Conservation (phyloP, 108 stramenopile species). For the Licmophora abbreviata region DNA sequence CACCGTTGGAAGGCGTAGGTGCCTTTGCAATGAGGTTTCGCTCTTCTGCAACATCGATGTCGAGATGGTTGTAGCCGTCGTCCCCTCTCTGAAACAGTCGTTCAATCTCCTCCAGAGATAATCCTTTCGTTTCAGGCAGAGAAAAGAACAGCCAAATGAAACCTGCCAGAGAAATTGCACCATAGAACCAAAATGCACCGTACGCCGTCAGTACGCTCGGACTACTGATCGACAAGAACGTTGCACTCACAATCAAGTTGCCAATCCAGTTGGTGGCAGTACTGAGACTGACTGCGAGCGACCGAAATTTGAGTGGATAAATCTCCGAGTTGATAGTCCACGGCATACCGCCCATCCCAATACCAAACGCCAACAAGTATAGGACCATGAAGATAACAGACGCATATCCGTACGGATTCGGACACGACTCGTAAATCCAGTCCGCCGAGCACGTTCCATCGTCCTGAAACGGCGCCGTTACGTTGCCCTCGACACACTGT, state of each 20-base stretch:
- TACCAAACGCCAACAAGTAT: slow-evolving; percentile 74
- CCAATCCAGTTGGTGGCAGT: slow-evolving; percentile 77
- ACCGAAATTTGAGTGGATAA: slow-evolving; percentile 58
- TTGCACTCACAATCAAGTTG: slow-evolving; percentile 63
- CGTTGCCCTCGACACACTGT: slow-evolving; percentile 21
- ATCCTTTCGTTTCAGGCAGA: slow-evolving; percentile 84
- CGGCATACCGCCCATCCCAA: slow-evolving; percentile 78
- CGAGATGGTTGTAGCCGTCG: too few species aligned
- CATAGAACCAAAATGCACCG: slow-evolving; percentile 79
- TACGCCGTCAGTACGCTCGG: slow-evolving; percentile 47
- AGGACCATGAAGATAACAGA: slow-evolving; percentile 65
- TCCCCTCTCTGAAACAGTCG: slow-evolving; percentile 32
- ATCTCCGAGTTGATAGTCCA: slow-evolving; percentile 88
- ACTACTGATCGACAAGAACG: slow-evolving; percentile 63
- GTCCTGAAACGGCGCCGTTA: slow-evolving; percentile 14
- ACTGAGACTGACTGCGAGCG: slow-evolving; percentile 46
- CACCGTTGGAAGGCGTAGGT: too few species aligned
- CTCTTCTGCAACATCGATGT: too few species aligned
- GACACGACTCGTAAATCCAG: slow-evolving; percentile 31
- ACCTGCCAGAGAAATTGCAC: slow-evolving; percentile 38
- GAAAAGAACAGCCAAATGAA: slow-evolving; percentile 42
- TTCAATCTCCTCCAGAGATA: slow-evolving; percentile 74
- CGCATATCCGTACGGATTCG: slow-evolving; percentile 38
- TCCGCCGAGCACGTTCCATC: slow-evolving; percentile 1
- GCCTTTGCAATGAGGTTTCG: too few species aligned